Percentiles rank a stretch among this genome's conserved stretches.
phyloP scores from a whole-genome alignment of 2,329 filamentous ascomycete genomes.

The Colletotrichum sp. region DNA sequence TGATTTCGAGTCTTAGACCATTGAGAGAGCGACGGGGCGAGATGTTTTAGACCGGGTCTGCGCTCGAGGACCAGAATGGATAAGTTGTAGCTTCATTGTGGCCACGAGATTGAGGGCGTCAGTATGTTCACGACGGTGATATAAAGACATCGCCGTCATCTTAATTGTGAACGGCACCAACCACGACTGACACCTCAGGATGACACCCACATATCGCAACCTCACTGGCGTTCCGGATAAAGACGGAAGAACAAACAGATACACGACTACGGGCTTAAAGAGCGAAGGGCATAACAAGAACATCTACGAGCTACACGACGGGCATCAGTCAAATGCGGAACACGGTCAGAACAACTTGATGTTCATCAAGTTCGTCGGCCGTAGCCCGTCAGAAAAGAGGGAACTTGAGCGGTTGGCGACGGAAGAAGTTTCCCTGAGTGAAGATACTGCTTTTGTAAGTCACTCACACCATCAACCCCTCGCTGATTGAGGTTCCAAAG shows the following conservation, averaged over 20 bases:
- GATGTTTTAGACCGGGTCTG: background rate
- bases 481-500: background rate
- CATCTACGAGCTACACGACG: background rate
- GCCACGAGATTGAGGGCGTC: background rate
- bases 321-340: background rate
- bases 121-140: fast-evolving
- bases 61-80: background rate
- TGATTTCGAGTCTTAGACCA: background rate
- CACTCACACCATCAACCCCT: background rate
- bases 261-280: background rate
- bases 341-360: background rate
- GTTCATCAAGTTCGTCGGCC: background rate
- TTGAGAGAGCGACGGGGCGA: background rate
- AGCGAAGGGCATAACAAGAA: background rate
- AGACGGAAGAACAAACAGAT: background rate
- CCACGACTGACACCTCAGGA: background rate
- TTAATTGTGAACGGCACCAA: background rate
- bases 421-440: background rate
- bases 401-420: background rate
- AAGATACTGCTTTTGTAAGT: background rate
- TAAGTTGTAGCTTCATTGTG: background rate
- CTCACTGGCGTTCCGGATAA: background rate
- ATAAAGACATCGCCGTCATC: background rate
- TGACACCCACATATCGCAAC: background rate
- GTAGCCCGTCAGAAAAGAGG: background rate